Base-by-base conservation (phyloP, 2,329 filamentous ascomycete genomes). In the Talaromyces atroroseus region DNA sequence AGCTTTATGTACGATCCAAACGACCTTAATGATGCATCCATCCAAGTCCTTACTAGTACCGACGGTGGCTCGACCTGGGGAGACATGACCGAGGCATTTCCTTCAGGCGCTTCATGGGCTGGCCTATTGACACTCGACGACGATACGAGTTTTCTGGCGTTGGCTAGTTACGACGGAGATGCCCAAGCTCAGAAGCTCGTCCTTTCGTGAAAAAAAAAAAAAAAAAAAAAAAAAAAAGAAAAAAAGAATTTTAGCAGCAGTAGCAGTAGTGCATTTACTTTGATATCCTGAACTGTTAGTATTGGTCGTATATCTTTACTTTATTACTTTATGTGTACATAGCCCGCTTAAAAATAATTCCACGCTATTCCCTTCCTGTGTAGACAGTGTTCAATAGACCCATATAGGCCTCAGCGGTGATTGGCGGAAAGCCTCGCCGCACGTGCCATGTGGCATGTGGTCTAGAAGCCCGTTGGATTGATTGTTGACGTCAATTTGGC, bases 71-170 rank as follows among this genome's bases (percentile, higher is more conserved):
- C 23, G 10, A 34, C 50, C 11, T 52, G 50, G 50, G 40, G 24
- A 36, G 44, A 46, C n/a, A 21, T 26, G 7, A 45, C 44, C 24
- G 44, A 40, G 16, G 24, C 26, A 20, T 46, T 34, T 2, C 40
- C 38, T 16, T 18, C 50, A 20, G 40, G 20, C 40, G 44, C 38
- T 24, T 21, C 42, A 24, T 52, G 50, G 50, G n/a, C 12, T 16
- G 50, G 50, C 36, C 50, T 52, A 8, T 46, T 52, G 50, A 21
- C 50, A 6, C 38, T 52, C 40, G 23, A n/a, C 40, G 50, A 46
- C 26, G 18, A 32, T 18, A 45, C 18, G 24, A 52, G 40, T 23
- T 23, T 52, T 18, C 44, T 23, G 38, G 24, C 11, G 23, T 5
- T 52, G 50, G 5, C 26, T 7, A 26, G 46, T 23, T 44, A 52